A percentile compares a stretch with the other conserved stretches of the same genome.
Evolutionary conservation across 257 asterid species (phyloP).

Genomic region (Voacanga thouarsii): DNA sequence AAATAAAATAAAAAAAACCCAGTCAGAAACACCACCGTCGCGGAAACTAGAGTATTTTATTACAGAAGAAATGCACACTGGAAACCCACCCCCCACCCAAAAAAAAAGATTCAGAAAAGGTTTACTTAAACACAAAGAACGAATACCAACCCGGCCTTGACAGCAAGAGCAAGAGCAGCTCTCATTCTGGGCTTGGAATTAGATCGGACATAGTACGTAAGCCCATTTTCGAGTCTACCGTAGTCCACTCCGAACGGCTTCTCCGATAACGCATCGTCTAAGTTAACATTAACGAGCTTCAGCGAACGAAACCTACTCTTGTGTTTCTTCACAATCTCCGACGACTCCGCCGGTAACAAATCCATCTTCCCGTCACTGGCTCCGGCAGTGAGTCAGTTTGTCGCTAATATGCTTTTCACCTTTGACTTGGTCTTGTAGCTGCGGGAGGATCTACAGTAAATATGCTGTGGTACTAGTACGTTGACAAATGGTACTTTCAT

Average conservation of each 20-base stretch:
- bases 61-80: neutral
- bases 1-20: neutral
- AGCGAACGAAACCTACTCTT: constrained; percentile 66
- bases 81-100: neutral
- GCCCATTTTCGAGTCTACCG: constrained; percentile 83
- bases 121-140: neutral
- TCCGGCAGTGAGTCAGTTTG: neutral
- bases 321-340: constrained; percentile 57
- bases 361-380: constrained; percentile 43
- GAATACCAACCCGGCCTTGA: constrained; percentile 78
- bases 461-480: too few species aligned
- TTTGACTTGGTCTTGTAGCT: too few species aligned
- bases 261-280: constrained; percentile 63
- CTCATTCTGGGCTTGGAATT: constrained; percentile 94
- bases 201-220: constrained; percentile 82
- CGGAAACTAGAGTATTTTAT: neutral
- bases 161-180: constrained; percentile 91
- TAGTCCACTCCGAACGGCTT: constrained; percentile 70
- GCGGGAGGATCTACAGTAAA: too few species aligned
- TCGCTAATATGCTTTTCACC: too few species aligned
- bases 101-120: neutral
- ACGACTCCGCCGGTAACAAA: constrained; percentile 67
- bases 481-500: too few species aligned
- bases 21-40: neutral
- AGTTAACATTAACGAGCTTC: constrained; percentile 65